Percentiles rank a stretch among this genome's conserved stretches.
Conservation (phyloP, 805 yeast genomes). For the Candida sonorensis region DNA sequence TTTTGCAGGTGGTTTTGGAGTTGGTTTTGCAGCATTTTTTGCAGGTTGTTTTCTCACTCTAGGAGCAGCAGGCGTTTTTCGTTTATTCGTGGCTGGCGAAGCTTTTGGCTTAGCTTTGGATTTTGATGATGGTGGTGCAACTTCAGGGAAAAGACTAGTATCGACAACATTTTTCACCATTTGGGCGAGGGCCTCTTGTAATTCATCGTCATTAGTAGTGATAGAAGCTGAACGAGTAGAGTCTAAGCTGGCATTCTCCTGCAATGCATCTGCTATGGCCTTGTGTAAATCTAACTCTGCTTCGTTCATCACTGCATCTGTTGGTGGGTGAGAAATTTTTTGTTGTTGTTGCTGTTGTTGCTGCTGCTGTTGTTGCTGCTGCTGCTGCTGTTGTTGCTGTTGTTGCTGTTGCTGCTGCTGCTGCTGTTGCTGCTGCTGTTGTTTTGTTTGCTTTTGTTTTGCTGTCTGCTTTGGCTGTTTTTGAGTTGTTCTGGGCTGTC, state of each 20-base stretch:
- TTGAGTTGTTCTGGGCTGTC: no score
- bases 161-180: constrained; percentile 51
- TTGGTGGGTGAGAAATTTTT: not conserved
- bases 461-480: no score
- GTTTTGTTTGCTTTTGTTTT: no score
- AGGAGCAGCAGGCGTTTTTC: no score
- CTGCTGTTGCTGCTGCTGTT: constrained; percentile 3
- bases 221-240: constrained; percentile 1
- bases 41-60: constrained; percentile 2
- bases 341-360: not conserved
- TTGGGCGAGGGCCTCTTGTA: constrained; percentile 48
- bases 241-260: not conserved
- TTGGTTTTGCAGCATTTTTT: constrained; percentile 1
- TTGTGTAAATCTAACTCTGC: constrained; percentile 14
- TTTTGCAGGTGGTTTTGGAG: constrained; percentile 1
- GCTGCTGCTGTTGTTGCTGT: no score
- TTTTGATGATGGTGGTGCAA: not conserved
- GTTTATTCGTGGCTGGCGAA: no score
- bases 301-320: not conserved
- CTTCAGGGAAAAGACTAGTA: constrained; percentile 13
- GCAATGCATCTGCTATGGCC: constrained; percentile 15
- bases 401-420: constrained; percentile 1
- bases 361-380: not conserved
- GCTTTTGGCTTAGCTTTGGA: constrained; percentile 1
- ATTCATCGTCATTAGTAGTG: constrained; percentile 26